Conservation (phyloP, 148 eudicot genomes). For the Camellia japonica region DNA sequence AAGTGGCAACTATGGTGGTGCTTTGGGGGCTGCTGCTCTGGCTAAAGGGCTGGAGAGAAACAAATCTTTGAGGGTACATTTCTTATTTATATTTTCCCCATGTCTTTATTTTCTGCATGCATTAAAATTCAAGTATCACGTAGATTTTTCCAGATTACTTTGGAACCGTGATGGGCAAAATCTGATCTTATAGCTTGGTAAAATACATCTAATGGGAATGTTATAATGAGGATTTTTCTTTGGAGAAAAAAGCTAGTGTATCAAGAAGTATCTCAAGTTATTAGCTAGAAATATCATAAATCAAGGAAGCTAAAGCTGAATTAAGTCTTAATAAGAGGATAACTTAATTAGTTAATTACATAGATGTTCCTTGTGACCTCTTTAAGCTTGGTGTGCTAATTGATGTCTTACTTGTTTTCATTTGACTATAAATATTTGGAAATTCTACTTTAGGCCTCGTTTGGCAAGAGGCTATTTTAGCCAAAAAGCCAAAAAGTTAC, state of each 20-base stretch:
- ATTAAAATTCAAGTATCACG: not conserved
- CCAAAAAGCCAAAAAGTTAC: too few species aligned
- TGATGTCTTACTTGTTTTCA: not conserved
- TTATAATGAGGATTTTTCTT: not conserved
- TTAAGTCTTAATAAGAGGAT: too few species aligned
- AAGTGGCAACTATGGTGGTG: slow-evolving; percentile 96
- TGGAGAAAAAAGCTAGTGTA: not conserved
- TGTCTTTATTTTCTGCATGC: not conserved
- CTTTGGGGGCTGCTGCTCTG: slow-evolving; percentile 77
- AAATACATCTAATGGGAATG: not conserved
- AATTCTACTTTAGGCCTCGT: not conserved
- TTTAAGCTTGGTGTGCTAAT: not conserved
- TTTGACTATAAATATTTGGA: too few species aligned
- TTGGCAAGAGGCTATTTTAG: too few species aligned
- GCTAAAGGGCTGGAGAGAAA: slow-evolving; percentile 91
- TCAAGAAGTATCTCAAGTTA: not conserved
- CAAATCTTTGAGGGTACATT: slow-evolving; percentile 79
- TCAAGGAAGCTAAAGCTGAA: not conserved
- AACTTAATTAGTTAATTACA: not conserved
- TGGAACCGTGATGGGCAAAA: not conserved
- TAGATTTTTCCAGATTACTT: not conserved
- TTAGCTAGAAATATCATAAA: not conserved
- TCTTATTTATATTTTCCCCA: slow-evolving; percentile 1
- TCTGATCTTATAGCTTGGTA: not conserved
- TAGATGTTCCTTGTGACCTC: not conserved